Evolutionary conservation across 352 stramenopile species (phyloP).

Genomic region (Pythium sp.): DNA sequence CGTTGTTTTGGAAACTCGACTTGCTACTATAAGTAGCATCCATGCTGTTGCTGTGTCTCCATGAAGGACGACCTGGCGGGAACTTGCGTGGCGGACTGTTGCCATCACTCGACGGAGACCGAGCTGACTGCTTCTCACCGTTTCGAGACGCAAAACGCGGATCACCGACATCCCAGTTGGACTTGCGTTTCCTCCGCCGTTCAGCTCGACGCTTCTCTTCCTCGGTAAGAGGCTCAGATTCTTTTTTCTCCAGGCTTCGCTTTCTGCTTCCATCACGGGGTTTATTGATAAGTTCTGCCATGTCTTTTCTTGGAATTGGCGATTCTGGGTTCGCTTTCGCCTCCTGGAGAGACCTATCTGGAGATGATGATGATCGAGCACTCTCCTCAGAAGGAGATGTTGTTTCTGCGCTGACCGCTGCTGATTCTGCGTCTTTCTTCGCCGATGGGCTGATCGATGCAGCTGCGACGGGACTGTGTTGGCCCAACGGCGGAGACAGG

Average conservation of each 20-base stretch:
- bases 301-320: slow-evolving; percentile 10
- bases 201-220: slow-evolving; percentile 61
- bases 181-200: slow-evolving; percentile 63
- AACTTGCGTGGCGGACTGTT: slow-evolving; percentile 43
- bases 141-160: slow-evolving; percentile 44
- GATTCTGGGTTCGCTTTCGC: slow-evolving; percentile 6
- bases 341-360: not conserved
- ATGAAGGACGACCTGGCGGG: slow-evolving; percentile 44
- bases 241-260: slow-evolving; percentile 33
- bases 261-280: slow-evolving; percentile 32
- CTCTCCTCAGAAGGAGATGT: slow-evolving; percentile 7
- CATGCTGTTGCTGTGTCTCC: slow-evolving; percentile 65
- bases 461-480: slow-evolving; percentile 34
- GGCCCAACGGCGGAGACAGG: slow-evolving; percentile 45
- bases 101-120: slow-evolving; percentile 18
- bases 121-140: slow-evolving; percentile 10
- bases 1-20: slow-evolving; percentile 42
- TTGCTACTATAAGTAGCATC: slow-evolving; percentile 42
- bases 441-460: slow-evolving; percentile 52
- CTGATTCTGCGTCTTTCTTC: slow-evolving; percentile 36
- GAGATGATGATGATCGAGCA: not conserved
- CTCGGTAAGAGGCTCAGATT: slow-evolving; percentile 38
- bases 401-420: slow-evolving; percentile 1
- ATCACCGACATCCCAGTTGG: slow-evolving; percentile 84
- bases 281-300: slow-evolving; percentile 1